Percentiles rank a stretch among this genome's conserved stretches.
Conservation (phyloP, 257 asterid species). For the Gentiana dahurica region DNA sequence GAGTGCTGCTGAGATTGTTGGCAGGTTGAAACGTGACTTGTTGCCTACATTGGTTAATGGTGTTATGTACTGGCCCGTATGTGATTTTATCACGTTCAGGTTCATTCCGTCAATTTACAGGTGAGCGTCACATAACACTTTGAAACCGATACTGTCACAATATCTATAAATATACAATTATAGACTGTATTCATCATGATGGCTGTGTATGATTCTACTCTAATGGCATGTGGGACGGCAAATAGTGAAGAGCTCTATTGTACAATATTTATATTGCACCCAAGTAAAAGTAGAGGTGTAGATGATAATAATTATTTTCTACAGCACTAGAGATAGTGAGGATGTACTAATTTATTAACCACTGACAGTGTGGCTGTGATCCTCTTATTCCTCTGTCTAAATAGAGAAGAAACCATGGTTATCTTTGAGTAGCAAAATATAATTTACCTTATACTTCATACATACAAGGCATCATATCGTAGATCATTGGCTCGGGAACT, state of each 20-base stretch:
- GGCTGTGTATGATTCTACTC: background rate
- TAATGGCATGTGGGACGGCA: background rate
- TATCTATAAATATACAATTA: background rate
- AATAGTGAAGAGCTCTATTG: too few species aligned
- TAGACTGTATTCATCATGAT: background rate
- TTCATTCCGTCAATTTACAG: conserved; percentile 88
- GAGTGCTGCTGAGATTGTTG: conserved; percentile 54
- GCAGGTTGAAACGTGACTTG: conserved; percentile 74
- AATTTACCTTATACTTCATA: background rate
- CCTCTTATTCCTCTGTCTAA: too few species aligned
- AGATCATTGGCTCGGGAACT: background rate
- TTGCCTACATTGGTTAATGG: conserved; percentile 58
- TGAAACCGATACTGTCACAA: too few species aligned
- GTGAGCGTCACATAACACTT: conserved; percentile 18
- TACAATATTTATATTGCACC: background rate
- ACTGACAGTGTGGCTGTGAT: background rate
- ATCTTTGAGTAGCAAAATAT: too few species aligned
- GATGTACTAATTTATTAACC: background rate
- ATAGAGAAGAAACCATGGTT: too few species aligned
- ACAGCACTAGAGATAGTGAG: background rate
- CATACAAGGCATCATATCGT: background rate
- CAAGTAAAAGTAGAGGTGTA: background rate
- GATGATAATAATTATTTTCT: background rate
- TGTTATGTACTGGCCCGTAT: conserved; percentile 74
- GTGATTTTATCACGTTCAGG: conserved; percentile 80